Conservation (phyloP, 2,329 filamentous ascomycete species). For the Scedosporium aurantiacum region DNA sequence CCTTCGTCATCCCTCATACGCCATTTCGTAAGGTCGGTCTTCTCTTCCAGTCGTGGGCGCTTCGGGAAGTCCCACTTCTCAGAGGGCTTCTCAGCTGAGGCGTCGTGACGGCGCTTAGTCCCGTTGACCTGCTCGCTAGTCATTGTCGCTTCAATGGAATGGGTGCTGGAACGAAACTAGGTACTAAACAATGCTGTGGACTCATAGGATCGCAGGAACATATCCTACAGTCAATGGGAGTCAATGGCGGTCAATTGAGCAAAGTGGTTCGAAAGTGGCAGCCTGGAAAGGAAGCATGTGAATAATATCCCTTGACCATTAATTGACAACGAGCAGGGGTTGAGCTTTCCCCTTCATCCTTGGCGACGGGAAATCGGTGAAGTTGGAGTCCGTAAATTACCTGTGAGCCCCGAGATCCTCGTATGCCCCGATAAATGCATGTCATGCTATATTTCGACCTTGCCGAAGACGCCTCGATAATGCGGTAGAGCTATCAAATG, state of each 20-base stretch:
- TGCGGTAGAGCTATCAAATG: no score
- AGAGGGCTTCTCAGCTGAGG: slow-evolving; percentile 14
- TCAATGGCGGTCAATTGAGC: background rate
- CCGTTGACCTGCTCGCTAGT: slow-evolving; percentile 20
- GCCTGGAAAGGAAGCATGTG: background rate
- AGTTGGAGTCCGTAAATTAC: background rate
- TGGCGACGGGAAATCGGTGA: background rate
- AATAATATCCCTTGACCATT: slow-evolving; percentile 17
- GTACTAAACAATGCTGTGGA: no score
- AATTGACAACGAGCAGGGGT: slow-evolving; percentile 7
- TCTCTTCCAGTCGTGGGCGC: slow-evolving; percentile 36
- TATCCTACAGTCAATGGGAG: no score
- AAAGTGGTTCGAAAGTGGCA: slow-evolving; percentile 5
- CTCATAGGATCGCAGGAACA: no score
- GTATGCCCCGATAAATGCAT: no score
- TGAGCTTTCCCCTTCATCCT: slow-evolving; percentile 7
- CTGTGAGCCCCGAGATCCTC: no score
- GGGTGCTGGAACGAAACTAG: background rate
- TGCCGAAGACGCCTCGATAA: no score
- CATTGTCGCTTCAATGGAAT: slow-evolving; percentile 14
- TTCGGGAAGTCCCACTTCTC: slow-evolving; percentile 27
- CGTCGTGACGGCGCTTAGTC: slow-evolving; percentile 30
- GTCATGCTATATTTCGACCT: no score
- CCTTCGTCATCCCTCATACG: slow-evolving; percentile 65
- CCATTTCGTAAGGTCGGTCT: slow-evolving; percentile 77